Conservation (phyloP, 2,329 filamentous ascomycete genomes). For the Lachnum nothofagi region DNA sequence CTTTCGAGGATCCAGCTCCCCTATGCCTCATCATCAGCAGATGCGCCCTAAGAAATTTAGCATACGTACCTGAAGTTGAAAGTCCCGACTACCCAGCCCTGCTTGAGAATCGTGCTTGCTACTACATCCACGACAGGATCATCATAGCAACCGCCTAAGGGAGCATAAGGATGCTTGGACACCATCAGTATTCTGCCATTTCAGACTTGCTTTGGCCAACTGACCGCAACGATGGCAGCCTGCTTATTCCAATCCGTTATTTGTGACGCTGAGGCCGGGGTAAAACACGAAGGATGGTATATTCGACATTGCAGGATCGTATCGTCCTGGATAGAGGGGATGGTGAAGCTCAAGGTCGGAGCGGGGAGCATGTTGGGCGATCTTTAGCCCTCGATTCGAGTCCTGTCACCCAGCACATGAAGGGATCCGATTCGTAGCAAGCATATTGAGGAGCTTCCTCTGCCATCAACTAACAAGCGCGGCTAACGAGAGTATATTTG, state of each 20-base stretch:
- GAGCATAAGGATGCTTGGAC: constrained; percentile 92
- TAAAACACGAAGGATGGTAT: constrained; percentile 60
- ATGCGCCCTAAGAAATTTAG: neutral
- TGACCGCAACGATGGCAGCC: constrained; percentile 67
- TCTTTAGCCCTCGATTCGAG: constrained; percentile 10
- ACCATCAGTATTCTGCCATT: no score
- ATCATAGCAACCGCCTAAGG: constrained; percentile 79
- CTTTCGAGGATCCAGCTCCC: constrained; percentile 69
- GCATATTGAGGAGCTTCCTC: neutral
- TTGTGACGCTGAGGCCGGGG: constrained; percentile 18
- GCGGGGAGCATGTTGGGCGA: constrained; percentile 46
- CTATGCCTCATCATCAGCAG: constrained; percentile 41
- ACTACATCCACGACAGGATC: constrained; percentile 34
- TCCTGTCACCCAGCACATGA: constrained; percentile 16
- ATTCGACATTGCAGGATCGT: constrained; percentile 73
- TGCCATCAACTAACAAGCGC: neutral
- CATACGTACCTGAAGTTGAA: constrained; percentile 78
- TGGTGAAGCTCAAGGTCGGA: constrained; percentile 62
- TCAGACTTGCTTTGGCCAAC: no score
- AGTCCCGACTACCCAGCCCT: constrained; percentile 72
- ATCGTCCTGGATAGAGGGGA: constrained; percentile 80
- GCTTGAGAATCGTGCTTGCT: constrained; percentile 46
- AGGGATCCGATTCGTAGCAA: neutral
- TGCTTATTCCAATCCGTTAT: constrained; percentile 35
- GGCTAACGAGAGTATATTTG: neutral